A percentile compares a stretch with the other conserved stretches of the same genome.
These are phyloP conservation scores for Sphaerulina musiva DNA, from an alignment of 2,329 filamentous ascomycete genomes.

Conservation along the genomic window DNA sequence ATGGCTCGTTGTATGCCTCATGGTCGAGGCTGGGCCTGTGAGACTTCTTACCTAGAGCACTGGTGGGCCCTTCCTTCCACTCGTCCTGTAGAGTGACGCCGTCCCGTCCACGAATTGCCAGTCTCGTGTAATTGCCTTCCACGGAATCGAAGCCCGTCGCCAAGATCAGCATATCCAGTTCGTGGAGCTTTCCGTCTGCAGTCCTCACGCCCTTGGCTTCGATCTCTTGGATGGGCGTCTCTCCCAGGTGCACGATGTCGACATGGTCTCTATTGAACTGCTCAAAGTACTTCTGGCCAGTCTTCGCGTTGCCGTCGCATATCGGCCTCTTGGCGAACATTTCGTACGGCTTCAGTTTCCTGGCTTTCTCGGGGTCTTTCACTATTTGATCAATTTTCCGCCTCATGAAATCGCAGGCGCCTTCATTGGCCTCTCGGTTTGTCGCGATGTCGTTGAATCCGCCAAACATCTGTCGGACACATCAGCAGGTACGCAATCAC, in stretches of 20 bases:
- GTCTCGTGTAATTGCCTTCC: constrained; percentile 31
- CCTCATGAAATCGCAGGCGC: constrained; percentile 51
- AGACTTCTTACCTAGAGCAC: constrained; percentile 26
- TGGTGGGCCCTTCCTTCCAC: constrained; percentile 31
- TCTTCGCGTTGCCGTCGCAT: constrained; percentile 32
- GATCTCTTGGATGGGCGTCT: constrained; percentile 42
- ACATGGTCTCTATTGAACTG: constrained; percentile 40
- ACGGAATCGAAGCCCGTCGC: constrained; percentile 42
- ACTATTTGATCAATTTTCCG: constrained; percentile 48
- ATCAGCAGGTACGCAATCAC: not conserved
- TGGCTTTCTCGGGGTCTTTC: constrained; percentile 43
- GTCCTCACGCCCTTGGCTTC: constrained; percentile 47
- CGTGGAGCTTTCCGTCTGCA: constrained; percentile 34
- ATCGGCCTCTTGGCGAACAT: constrained; percentile 42
- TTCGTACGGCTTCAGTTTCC: constrained; percentile 48
- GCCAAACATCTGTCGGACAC: constrained; percentile 39
- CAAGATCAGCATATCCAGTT: constrained; percentile 42
- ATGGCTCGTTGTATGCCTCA: too few species aligned
- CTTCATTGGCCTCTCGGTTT: constrained; percentile 45
- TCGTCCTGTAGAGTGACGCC: constrained; percentile 28
- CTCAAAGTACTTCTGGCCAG: constrained; percentile 45
- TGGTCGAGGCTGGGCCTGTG: too few species aligned
- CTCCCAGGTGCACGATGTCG: constrained; percentile 39
- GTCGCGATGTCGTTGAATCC: constrained; percentile 50
- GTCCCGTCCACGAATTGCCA: constrained; percentile 30